These are phyloP conservation scores for Tricholoma matsutake DNA, from an alignment of 768 basidiomycete genomes.

Conservation along the genomic window DNA sequence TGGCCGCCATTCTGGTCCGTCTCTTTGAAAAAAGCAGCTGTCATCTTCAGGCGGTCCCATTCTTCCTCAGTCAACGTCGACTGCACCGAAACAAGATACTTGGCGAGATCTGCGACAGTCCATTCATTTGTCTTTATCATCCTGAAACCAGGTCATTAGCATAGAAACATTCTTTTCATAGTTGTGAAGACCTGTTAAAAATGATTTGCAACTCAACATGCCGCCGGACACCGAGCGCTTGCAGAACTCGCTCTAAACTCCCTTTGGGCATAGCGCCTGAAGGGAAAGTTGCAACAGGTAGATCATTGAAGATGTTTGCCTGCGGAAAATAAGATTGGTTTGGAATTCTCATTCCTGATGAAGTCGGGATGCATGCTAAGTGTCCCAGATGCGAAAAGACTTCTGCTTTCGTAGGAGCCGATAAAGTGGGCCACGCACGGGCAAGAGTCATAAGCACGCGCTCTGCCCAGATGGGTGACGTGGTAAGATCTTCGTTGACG, in stretches of 20 bases:
- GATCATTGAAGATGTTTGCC: conserved; percentile 85
- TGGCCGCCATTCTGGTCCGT: conserved; percentile 16
- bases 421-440: conserved; percentile 69
- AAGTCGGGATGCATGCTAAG: conserved; percentile 68
- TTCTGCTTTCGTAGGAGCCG: conserved; percentile 42
- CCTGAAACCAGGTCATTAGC: conserved; percentile 34
- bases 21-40: conserved; percentile 76
- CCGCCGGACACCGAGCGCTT: conserved; percentile 78
- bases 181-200: conserved; percentile 67
- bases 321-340: conserved; percentile 79
- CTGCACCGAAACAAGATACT: conserved; percentile 84
- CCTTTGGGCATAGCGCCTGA: conserved; percentile 65
- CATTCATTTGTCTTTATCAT: conserved; percentile 90
- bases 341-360: conserved; percentile 69
- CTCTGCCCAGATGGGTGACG: conserved; percentile 76
- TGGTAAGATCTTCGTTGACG: conserved; percentile 57
- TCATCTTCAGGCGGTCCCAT: conserved; percentile 53
- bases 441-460: conserved; percentile 64
- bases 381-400: conserved; percentile 47
- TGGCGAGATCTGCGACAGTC: conserved; percentile 81
- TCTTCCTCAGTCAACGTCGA: conserved; percentile 46
- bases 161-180: neutral
- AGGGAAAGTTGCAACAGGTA: conserved; percentile 74
- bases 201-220: conserved; percentile 92
- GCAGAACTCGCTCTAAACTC: conserved; percentile 64